Percentiles rank a stretch among this genome's conserved stretches.
Conservation (phyloP, 2,329 filamentous ascomycete species). For the Rhexocercosporidium sp. region DNA sequence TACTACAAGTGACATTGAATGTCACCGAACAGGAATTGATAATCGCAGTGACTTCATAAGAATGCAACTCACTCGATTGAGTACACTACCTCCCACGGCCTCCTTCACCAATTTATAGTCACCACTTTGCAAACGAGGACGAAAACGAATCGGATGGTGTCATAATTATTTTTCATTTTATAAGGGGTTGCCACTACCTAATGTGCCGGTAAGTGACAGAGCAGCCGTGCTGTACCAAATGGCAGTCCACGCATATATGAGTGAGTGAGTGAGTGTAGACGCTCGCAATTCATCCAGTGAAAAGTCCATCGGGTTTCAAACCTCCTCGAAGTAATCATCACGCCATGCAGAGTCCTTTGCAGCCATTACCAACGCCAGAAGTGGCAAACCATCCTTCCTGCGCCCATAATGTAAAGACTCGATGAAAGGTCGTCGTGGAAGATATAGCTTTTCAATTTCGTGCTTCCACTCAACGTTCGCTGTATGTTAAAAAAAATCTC, state of each 20-base stretch:
- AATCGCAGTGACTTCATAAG: no score
- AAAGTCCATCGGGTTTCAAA: background rate
- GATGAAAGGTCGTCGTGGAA: background rate
- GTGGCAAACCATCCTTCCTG: background rate
- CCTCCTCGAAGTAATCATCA: background rate
- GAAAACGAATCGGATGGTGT: background rate
- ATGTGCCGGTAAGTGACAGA: background rate
- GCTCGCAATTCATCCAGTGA: constrained; percentile 7
- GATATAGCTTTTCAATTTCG: constrained; percentile 7
- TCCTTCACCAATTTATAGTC: background rate
- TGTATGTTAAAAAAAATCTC: background rate
- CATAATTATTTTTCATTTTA: background rate
- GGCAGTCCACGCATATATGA: constrained; percentile 1
- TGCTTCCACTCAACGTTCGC: background rate
- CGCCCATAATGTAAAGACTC: background rate
- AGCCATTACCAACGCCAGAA: background rate
- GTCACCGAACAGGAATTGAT: no score
- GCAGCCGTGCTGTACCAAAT: constrained; percentile 4
- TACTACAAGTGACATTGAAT: no score
- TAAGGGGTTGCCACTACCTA: constrained; percentile 2
- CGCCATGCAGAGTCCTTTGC: background rate
- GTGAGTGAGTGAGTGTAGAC: constrained; percentile 5
- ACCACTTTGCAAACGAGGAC: background rate
- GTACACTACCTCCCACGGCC: no score
- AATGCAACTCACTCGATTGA: no score